Base-by-base conservation (phyloP, 257 asterid species). In the Penstemon barbatus region DNA sequence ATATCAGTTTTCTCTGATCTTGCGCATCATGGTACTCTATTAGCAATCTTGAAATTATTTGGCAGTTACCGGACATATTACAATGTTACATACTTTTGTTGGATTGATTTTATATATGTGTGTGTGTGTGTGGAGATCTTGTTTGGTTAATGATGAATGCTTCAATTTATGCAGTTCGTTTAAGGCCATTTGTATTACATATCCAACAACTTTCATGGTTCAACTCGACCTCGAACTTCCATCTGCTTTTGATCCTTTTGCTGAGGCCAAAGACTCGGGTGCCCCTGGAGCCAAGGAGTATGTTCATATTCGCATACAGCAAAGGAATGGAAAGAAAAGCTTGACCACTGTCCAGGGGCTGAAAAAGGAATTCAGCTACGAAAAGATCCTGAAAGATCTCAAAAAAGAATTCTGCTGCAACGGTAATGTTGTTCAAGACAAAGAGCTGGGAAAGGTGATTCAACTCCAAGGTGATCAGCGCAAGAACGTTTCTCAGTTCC, bases 381-480 rank as follows among this genome's bases (percentile, higher is more conserved):
- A 78, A 19, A 83, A 77, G 51, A 85, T 85, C 65, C 86, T 85
- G 6, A 85, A 77, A 53, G 81, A 77, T 63, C 67, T 85, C 40
- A 83, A 83, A 53, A 84, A 84, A 52, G 90, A 84, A 25, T 84
- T 84, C 78, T 80, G 87, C 44, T 84, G 90, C 82, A 82, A 84
- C 74, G 90, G 87, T 36, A 79, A 73, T 65, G 89, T 84, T 13
- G 89, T 84, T 4, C 84, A 75, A 48, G 90, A 82, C 77, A 84
- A 80, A 39, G 82, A 82, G 51, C 75, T 79, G 45, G 90, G 87
- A 40, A 84, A 84, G 71, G 82, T 82, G 72, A 75, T 84, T 42
- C 89, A 84, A 42, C 84, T 84, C 8, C 90, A 84, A 66, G 90
- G 90, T 1, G 90, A 84, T 73, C 90, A 84, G 67, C 79, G 87